Evolutionary conservation across 2,329 filamentous ascomycete species (phyloP), one percentile per base, ranked within the genome.

Genomic region (Monascus ruber): DNA sequence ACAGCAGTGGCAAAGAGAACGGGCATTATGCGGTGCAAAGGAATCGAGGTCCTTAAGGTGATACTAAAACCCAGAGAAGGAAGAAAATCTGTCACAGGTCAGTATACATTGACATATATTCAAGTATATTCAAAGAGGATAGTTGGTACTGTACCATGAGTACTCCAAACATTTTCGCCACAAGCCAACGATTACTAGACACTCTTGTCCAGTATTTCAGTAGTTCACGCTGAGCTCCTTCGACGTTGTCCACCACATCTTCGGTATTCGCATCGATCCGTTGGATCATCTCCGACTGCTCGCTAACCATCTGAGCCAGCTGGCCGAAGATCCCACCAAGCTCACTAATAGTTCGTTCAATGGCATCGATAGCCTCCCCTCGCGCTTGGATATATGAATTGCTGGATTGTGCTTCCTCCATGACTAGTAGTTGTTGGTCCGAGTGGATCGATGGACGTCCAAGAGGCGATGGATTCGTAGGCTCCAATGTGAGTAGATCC

Each of bases 281-380:
- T 64, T 96, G 86, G 48, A 98, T 94, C 83, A 94, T 94, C 64
- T 95, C 91, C 45, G 85, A 86, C 66, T 98, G 91, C 62, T 98
- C 89, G 40, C 83, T 86, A 26, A 98, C 91, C 91, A 98, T 96
- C 49, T 85, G 81, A 29, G 91, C 89, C 36, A 98, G 69, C 63
- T 98, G 89, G 6, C 87, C 85, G 59, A 96, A 96, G 45, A 95
- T 95, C 9, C 82, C 73, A 26, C 91, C 91, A 1, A 98, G 72
- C 60, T 98, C 91, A 46, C 77, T 79, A 51, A 98, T 98, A 1
- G 91, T 98, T 50, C 85, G 81, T 62, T 98, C 91, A 43, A 98
- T 98, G 4, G 87, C 85, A 58, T 96, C 89, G 47, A 98, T 96
- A 0, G 91, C 91, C 61, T 95, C 86, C 11, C 89, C 89, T 60